phyloP scores from a whole-genome alignment of 106 monocot genomes.

The Vanilla planifolia region DNA sequence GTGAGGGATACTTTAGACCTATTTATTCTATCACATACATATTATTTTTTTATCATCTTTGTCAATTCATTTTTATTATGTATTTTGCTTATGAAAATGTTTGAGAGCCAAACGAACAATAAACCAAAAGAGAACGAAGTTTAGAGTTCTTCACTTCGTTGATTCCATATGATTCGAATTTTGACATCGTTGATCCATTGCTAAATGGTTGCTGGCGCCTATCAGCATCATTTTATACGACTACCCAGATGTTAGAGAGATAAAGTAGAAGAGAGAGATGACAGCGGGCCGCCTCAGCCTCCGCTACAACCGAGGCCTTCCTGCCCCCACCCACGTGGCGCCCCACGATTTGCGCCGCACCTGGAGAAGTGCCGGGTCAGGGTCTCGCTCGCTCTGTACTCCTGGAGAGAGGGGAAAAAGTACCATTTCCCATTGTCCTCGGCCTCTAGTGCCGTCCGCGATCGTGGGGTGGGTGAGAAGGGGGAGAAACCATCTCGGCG shows the following conservation, averaged over 20 bases:
- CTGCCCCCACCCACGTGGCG: constrained; percentile 8
- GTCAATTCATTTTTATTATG: too few species aligned
- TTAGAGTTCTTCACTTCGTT: too few species aligned
- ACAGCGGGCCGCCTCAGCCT: not conserved
- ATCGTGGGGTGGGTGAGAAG: not conserved
- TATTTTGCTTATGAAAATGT: too few species aligned
- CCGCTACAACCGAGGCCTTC: not conserved
- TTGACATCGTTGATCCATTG: too few species aligned
- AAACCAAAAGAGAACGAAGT: too few species aligned
- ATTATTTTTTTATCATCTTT: too few species aligned
- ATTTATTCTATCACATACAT: too few species aligned
- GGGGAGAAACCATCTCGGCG: constrained; percentile 4
- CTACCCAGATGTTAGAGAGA: not conserved
- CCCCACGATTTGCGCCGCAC: constrained; percentile 4
- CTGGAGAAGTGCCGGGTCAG: constrained; percentile 3
- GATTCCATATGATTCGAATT: too few species aligned
- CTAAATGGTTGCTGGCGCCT: too few species aligned
- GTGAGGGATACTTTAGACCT: too few species aligned
- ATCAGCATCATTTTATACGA: too few species aligned
- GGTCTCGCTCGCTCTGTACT: constrained; percentile 4
- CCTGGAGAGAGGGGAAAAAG: constrained; percentile 1
- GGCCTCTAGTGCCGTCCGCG: not conserved
- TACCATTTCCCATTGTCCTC: not conserved
- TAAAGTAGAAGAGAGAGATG: not conserved
- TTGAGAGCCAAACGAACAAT: too few species aligned